phyloP scores from a whole-genome alignment of 345 rosid genomes.

The Salix exigua region DNA sequence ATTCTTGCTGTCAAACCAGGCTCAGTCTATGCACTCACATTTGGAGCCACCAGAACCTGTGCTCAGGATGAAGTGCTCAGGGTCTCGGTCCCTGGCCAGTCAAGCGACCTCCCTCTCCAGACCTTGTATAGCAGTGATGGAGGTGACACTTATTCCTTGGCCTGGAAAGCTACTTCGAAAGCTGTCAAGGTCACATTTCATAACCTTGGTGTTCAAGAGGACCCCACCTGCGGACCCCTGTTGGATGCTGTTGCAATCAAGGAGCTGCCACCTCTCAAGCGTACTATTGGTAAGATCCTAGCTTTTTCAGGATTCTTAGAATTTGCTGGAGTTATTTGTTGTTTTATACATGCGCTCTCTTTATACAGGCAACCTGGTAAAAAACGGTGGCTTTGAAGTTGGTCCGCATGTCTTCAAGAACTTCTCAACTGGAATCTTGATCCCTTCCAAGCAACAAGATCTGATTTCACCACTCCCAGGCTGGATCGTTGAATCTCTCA shows the following conservation, averaged over 20 bases:
- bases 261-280: constrained; percentile 47
- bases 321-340: neutral
- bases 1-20: constrained; percentile 40
- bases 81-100: constrained; percentile 51
- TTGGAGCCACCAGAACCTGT: constrained; percentile 73
- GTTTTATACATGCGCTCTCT: neutral
- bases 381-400: constrained; percentile 71
- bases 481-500: constrained; percentile 86
- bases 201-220: constrained; percentile 83
- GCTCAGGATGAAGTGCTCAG: constrained; percentile 72
- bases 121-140: constrained; percentile 72
- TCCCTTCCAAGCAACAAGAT: constrained; percentile 53
- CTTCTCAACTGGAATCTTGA: constrained; percentile 74
- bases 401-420: constrained; percentile 80
- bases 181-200: constrained; percentile 60
- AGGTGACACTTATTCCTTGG: constrained; percentile 78
- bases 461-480: constrained; percentile 71
- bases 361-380: constrained; percentile 54
- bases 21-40: constrained; percentile 56
- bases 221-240: constrained; percentile 76
- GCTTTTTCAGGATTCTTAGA: neutral
- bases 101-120: constrained; percentile 55
- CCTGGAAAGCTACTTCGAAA: constrained; percentile 49
- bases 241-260: constrained; percentile 83
- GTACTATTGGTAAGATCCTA: constrained; percentile 31